phyloP scores from a whole-genome alignment of 2,329 filamentous ascomycete species.

The Plectosphaerella plurivora region DNA sequence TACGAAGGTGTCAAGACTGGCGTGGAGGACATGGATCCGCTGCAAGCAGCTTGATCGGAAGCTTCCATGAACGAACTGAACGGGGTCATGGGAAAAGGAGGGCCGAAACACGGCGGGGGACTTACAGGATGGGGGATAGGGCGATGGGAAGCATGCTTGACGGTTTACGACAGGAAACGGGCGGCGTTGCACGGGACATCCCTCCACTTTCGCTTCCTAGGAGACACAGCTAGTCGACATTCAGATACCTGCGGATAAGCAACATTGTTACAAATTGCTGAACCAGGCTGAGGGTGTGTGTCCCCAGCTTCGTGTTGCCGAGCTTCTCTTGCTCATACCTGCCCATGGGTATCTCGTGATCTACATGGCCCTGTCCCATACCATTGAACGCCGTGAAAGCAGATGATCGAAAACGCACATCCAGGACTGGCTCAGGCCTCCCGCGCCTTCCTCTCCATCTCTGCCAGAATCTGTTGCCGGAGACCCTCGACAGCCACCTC shows the following conservation, averaged over 20 bases:
- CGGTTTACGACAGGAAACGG: background rate
- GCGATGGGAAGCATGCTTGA: background rate
- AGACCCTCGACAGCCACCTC: constrained; percentile 78
- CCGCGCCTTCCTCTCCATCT: constrained; percentile 32
- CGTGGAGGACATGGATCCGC: constrained; percentile 64
- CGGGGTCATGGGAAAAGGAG: too few species aligned
- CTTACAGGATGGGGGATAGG: background rate
- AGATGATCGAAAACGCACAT: background rate
- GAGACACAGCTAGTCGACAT: constrained; percentile 27
- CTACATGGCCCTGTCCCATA: background rate
- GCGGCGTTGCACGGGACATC: constrained; percentile 18
- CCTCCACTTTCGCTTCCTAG: constrained; percentile 27
- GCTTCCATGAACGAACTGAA: too few species aligned
- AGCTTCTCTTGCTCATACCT: constrained; percentile 18
- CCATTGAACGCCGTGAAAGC: background rate
- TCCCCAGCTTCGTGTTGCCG: constrained; percentile 14
- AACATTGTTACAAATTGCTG: constrained; percentile 1
- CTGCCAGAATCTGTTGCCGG: constrained; percentile 61
- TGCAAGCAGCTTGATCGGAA: constrained; percentile 32
- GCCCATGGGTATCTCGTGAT: background rate
- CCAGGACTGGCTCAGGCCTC: background rate
- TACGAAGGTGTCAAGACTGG: constrained; percentile 57
- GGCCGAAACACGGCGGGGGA: too few species aligned
- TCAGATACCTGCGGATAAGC: constrained; percentile 23
- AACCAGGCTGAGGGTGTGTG: background rate